These are phyloP conservation scores for Trametes cinnabarina DNA, from an alignment of 768 basidiomycete genomes.

Conservation along the genomic window DNA sequence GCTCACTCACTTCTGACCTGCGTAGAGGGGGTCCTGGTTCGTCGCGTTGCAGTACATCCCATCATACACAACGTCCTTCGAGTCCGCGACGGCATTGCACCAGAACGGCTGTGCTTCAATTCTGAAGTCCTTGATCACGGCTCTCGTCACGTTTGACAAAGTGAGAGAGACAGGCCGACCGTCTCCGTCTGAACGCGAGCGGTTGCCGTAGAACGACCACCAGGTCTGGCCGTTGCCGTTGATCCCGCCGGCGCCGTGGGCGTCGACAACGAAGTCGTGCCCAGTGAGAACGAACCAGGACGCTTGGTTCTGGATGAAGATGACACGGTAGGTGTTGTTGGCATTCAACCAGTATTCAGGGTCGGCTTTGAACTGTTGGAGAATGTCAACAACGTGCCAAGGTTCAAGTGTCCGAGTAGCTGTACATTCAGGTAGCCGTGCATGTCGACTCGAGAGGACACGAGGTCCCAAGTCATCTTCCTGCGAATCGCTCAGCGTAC, in stretches of 20 bases:
- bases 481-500: constrained; percentile 23
- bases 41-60: constrained; percentile 61
- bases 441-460: constrained; percentile 43
- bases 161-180: constrained; percentile 58
- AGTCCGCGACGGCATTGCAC: constrained; percentile 56
- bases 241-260: constrained; percentile 54
- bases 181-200: constrained; percentile 49
- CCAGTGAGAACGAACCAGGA: constrained; percentile 66
- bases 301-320: constrained; percentile 63
- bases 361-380: constrained; percentile 48
- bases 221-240: constrained; percentile 62
- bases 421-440: constrained; percentile 42
- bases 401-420: not conserved
- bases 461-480: constrained; percentile 56
- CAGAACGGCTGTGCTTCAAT: constrained; percentile 60
- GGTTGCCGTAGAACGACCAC: constrained; percentile 51
- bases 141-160: constrained; percentile 43
- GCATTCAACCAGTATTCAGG: constrained; percentile 55
- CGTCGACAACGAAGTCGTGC: constrained; percentile 52
- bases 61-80: constrained; percentile 47
- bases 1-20: constrained; percentile 44
- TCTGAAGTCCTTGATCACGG: constrained; percentile 45
- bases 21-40: constrained; percentile 49
- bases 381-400: not conserved
- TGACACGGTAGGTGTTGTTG: constrained; percentile 55